phyloP scores from a whole-genome alignment of 2,329 filamentous ascomycete species.

The Fusarium xyrophilum region DNA sequence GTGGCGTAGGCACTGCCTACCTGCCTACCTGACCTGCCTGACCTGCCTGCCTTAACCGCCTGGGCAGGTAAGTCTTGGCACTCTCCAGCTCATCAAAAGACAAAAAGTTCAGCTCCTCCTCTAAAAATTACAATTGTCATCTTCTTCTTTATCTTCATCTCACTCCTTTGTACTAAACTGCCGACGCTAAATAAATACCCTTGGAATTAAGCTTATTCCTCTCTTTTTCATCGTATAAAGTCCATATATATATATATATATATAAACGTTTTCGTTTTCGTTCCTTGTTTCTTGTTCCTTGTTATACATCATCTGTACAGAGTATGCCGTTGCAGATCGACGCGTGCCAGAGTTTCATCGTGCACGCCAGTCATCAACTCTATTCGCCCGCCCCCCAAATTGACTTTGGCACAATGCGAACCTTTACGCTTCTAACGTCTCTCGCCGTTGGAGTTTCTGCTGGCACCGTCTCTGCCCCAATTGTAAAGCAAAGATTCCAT shows the following conservation, averaged over 20 bases:
- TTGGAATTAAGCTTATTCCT: slow-evolving; percentile 4
- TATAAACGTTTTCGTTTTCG: background rate
- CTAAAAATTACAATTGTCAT: background rate
- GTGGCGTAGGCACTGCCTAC: background rate
- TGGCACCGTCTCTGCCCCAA: slow-evolving; percentile 36
- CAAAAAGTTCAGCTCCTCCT: background rate
- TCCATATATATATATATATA: no score
- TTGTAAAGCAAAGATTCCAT: slow-evolving; percentile 27
- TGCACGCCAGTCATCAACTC: background rate
- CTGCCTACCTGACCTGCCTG: no score
- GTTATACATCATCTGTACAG: no score
- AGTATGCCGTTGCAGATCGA: background rate
- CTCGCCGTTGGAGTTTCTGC: slow-evolving; percentile 35
- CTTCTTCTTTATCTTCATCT: background rate
- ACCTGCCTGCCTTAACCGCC: background rate
- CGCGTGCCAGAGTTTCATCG: background rate
- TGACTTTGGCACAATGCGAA: slow-evolving; percentile 19
- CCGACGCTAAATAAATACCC: background rate
- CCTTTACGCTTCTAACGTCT: slow-evolving; percentile 28
- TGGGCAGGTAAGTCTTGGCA: background rate
- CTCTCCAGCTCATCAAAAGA: background rate
- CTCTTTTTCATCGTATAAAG: no score
- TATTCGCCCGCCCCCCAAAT: background rate
- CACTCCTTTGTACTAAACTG: background rate
- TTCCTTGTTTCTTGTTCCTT: background rate